These are phyloP conservation scores for Candida ipomoeae DNA, from an alignment of 805 yeast species.

Conservation along the genomic window DNA sequence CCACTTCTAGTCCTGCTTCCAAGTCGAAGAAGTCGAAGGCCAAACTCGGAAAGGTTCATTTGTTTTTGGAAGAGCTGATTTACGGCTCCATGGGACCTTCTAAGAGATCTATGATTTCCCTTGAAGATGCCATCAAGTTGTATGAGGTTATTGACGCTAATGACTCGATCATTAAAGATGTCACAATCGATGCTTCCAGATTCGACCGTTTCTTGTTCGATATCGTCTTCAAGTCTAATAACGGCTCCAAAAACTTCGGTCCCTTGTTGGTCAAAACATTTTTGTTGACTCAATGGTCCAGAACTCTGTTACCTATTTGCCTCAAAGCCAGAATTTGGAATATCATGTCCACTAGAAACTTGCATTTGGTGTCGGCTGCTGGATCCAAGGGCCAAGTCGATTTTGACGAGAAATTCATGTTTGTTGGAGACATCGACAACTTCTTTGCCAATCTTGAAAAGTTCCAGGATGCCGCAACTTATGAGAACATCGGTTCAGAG, in stretches of 20 bases:
- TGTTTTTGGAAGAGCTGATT: slow-evolving; percentile 50
- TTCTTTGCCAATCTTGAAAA: slow-evolving; percentile 37
- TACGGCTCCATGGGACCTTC: slow-evolving; percentile 50
- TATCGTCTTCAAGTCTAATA: slow-evolving; percentile 39
- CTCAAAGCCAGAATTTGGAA: slow-evolving; percentile 49
- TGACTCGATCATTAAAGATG: slow-evolving; percentile 20
- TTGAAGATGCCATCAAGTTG: slow-evolving; percentile 55
- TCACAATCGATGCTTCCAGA: slow-evolving; percentile 26
- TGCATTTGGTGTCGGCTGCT: not conserved
- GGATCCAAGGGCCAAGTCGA: slow-evolving; percentile 14
- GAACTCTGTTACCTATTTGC: slow-evolving; percentile 29
- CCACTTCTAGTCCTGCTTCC: not conserved
- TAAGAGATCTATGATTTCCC: slow-evolving; percentile 53
- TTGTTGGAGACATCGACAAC: slow-evolving; percentile 27
- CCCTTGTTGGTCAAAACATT: slow-evolving; percentile 54
- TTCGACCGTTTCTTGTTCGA: slow-evolving; percentile 24
- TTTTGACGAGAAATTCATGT: slow-evolving; percentile 30
- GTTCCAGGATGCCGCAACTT: slow-evolving; percentile 38
- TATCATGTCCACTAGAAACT: slow-evolving; percentile 22
- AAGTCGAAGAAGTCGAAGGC: slow-evolving; percentile 1
- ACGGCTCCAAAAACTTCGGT: slow-evolving; percentile 50
- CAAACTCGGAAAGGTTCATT: slow-evolving; percentile 5
- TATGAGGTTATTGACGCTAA: slow-evolving; percentile 26
- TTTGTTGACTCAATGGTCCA: slow-evolving; percentile 63
- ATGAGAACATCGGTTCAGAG: slow-evolving; percentile 45